A percentile compares a stretch with the other conserved stretches of the same genome.
Evolutionary conservation across 495 filamentous ascomycete species (phyloP).

Genomic region (Lepidopterella palustris): DNA sequence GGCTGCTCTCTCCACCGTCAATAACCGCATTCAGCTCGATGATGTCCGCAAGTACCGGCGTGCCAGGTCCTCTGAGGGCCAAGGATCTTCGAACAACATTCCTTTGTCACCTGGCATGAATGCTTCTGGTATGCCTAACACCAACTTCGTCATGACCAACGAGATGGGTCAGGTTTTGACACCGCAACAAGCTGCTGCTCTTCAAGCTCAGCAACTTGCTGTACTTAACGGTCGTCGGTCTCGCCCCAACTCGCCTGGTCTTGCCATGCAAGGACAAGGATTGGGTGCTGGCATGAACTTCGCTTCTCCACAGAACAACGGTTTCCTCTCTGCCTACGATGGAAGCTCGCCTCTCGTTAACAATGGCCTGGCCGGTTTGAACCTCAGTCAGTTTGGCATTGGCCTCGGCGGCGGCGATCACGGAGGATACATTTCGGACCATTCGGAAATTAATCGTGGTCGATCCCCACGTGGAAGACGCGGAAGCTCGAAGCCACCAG

Average conservation of each 20-base stretch:
- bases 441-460: slow-evolving; percentile 82
- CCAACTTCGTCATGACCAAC: slow-evolving; percentile 81
- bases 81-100: slow-evolving; percentile 37
- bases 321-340: slow-evolving; percentile 87
- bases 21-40: slow-evolving; percentile 95
- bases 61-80: slow-evolving; percentile 81
- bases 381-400: slow-evolving; percentile 60
- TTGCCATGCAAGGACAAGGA: slow-evolving; percentile 67
- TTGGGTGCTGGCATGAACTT: slow-evolving; percentile 62
- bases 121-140: slow-evolving; percentile 44
- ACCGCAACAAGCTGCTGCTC: slow-evolving; percentile 75
- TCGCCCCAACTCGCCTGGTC: slow-evolving; percentile 85
- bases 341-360: slow-evolving; percentile 64
- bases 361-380: slow-evolving; percentile 64
- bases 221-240: slow-evolving; percentile 71
- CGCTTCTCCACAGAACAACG: slow-evolving; percentile 89
- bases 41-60: slow-evolving; percentile 92
- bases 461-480: slow-evolving; percentile 87
- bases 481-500: slow-evolving; percentile 93
- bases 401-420: slow-evolving; percentile 46
- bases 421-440: slow-evolving; percentile 92
- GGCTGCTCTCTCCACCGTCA: slow-evolving; percentile 91
- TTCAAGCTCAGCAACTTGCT: slow-evolving; percentile 79
- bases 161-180: slow-evolving; percentile 82
- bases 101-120: slow-evolving; percentile 48